phyloP scores from a whole-genome alignment of 768 basidiomycete genomes.

The Leccinum truebloodii region DNA sequence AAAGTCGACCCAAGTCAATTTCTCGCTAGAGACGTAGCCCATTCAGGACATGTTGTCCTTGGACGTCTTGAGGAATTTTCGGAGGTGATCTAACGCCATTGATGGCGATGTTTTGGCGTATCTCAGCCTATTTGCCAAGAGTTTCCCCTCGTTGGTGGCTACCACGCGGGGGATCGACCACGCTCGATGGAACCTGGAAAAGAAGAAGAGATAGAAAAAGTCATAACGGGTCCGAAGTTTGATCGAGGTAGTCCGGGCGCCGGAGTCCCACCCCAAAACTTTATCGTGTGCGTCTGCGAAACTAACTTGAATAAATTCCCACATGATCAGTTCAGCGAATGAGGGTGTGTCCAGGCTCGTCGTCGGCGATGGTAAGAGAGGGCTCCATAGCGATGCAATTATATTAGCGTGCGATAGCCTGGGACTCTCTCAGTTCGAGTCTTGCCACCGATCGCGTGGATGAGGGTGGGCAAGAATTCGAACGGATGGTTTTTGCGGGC shows the following conservation, averaged over 20 bases:
- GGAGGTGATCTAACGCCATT: conserved; percentile 14
- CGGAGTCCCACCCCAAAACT: too few species aligned
- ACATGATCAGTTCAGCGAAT: too few species aligned
- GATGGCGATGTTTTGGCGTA: conserved; percentile 18
- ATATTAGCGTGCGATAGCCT: conserved; percentile 25
- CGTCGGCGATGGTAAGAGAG: conserved; percentile 15
- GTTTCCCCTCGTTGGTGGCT: conserved; percentile 23
- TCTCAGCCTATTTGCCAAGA: conserved; percentile 15
- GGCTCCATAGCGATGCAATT: conserved; percentile 19
- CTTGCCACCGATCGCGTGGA: conserved; percentile 20
- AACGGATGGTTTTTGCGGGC: conserved; percentile 29
- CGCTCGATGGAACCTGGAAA: conserved; percentile 25
- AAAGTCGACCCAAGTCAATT: conserved; percentile 34
- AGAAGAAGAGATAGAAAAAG: not conserved
- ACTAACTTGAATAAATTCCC: too few species aligned
- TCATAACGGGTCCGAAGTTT: not conserved
- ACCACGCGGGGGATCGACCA: conserved; percentile 35
- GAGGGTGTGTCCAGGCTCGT: too few species aligned
- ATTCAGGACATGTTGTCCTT: conserved; percentile 26
- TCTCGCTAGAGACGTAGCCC: conserved; percentile 30
- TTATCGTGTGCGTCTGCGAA: too few species aligned
- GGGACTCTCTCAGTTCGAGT: conserved; percentile 31
- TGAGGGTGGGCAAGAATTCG: conserved; percentile 31
- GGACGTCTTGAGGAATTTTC: conserved; percentile 11
- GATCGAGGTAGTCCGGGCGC: not conserved